Evolutionary conservation across 2,329 filamentous ascomycete species (phyloP).

Genomic region (Penicillium nordicum): DNA sequence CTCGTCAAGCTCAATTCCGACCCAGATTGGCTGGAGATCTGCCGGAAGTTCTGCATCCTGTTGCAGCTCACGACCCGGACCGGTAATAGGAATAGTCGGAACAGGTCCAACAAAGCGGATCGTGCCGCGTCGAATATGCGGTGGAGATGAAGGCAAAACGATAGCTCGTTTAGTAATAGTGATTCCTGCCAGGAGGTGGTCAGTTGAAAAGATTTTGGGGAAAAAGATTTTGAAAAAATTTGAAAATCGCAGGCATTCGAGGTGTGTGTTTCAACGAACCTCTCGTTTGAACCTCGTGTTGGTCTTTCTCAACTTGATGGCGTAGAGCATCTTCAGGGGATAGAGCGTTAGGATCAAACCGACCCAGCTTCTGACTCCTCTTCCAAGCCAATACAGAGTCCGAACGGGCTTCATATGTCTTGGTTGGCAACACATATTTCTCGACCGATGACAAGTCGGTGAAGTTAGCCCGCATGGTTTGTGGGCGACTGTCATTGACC

Average conservation of each 20-base stretch:
- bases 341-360: slow-evolving; percentile 84
- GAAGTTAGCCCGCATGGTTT: slow-evolving; percentile 71
- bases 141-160: slow-evolving; percentile 41
- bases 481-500: slow-evolving; percentile 77
- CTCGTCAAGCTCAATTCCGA: slow-evolving; percentile 61
- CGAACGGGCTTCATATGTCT: slow-evolving; percentile 78
- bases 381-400: slow-evolving; percentile 96
- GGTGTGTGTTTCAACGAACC: slow-evolving; percentile 47
- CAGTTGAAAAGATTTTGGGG: not conserved
- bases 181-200: slow-evolving; percentile 37
- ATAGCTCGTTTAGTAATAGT: slow-evolving; percentile 43
- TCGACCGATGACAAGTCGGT: slow-evolving; percentile 76
- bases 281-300: slow-evolving; percentile 62
- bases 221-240: too few species aligned
- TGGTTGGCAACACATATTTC: slow-evolving; percentile 84
- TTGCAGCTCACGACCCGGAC: slow-evolving; percentile 23
- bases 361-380: slow-evolving; percentile 87
- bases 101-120: slow-evolving; percentile 44
- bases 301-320: slow-evolving; percentile 58
- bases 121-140: slow-evolving; percentile 44
- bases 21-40: slow-evolving; percentile 46
- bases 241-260: too few species aligned
- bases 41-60: slow-evolving; percentile 19
- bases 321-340: slow-evolving; percentile 70
- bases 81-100: slow-evolving; percentile 38